These are phyloP conservation scores for Rhamnella rubrinervis DNA, from an alignment of 331 rosid genomes.

Conservation along the genomic window DNA sequence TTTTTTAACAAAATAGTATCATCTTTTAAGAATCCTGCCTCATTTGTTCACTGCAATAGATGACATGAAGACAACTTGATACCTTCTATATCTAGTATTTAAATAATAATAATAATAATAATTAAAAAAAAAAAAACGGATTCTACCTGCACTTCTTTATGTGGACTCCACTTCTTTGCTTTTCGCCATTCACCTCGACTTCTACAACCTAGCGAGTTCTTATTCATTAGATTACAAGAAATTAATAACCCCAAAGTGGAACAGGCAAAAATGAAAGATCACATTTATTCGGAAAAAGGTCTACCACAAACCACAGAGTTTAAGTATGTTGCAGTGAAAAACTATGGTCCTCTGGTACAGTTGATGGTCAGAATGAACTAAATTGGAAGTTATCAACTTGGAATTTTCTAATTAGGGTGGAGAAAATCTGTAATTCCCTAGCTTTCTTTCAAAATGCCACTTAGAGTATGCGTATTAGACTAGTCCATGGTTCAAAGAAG, in stretches of 20 bases:
- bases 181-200: slow-evolving; percentile 84
- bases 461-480: neutral
- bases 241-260: neutral
- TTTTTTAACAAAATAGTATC: neutral
- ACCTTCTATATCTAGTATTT: too few species aligned
- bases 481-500: neutral
- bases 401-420: neutral
- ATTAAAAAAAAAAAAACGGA: neutral
- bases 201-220: slow-evolving; percentile 62
- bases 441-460: neutral
- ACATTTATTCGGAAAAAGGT: neutral
- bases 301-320: too few species aligned
- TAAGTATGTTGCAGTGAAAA: neutral
- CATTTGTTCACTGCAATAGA: slow-evolving; percentile 1
- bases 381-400: too few species aligned
- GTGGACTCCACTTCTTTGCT: slow-evolving; percentile 89
- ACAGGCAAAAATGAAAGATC: slow-evolving; percentile 2
- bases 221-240: slow-evolving; percentile 5
- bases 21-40: neutral
- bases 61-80: too few species aligned
- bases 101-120: too few species aligned
- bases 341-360: neutral
- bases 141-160: slow-evolving; percentile 90
- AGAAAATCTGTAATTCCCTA: neutral
- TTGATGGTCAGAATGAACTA: neutral